Evolutionary conservation across 2,329 filamentous ascomycete genomes (phyloP).

Genomic region (Cladophialophora immunda): DNA sequence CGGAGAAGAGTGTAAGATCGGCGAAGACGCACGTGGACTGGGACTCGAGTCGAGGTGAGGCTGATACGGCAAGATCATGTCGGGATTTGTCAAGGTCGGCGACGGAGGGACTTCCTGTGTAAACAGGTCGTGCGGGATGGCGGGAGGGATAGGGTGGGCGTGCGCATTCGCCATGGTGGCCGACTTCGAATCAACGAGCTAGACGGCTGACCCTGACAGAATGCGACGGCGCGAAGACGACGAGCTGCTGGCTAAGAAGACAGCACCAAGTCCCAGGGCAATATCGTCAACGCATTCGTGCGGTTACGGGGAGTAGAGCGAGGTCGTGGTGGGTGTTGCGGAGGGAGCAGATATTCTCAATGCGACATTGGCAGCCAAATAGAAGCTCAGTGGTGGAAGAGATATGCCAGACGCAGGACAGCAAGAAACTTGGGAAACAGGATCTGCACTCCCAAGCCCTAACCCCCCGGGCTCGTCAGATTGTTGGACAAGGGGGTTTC

Average conservation of each 20-base stretch:
- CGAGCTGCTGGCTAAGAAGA: conserved; percentile 11
- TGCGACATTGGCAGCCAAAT: neutral
- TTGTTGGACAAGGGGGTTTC: conserved; percentile 7
- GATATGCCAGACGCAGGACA: neutral
- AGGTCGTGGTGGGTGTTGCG: neutral
- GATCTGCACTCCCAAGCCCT: conserved; percentile 2
- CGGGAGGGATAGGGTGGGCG: conserved; percentile 32
- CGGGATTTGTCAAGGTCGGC: conserved; percentile 89
- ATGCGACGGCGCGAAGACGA: conserved; percentile 15
- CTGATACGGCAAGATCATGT: conserved; percentile 81
- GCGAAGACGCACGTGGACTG: conserved; percentile 30
- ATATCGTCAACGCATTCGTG: neutral
- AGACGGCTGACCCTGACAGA: conserved; percentile 10
- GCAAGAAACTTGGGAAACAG: neutral
- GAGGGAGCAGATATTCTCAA: neutral
- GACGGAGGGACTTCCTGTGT: conserved; percentile 65
- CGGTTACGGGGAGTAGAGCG: neutral
- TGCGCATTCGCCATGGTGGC: conserved; percentile 29
- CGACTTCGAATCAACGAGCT: neutral
- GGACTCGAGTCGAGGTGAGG: conserved; percentile 28
- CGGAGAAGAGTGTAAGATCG: conserved; percentile 29
- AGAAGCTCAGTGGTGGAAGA: neutral
- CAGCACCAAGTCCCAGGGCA: neutral
- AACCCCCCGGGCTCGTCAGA: neutral
- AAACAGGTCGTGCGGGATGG: conserved; percentile 33